phyloP scores from a whole-genome alignment of 2,329 filamentous ascomycete species.

The Aspergillus sp. region DNA sequence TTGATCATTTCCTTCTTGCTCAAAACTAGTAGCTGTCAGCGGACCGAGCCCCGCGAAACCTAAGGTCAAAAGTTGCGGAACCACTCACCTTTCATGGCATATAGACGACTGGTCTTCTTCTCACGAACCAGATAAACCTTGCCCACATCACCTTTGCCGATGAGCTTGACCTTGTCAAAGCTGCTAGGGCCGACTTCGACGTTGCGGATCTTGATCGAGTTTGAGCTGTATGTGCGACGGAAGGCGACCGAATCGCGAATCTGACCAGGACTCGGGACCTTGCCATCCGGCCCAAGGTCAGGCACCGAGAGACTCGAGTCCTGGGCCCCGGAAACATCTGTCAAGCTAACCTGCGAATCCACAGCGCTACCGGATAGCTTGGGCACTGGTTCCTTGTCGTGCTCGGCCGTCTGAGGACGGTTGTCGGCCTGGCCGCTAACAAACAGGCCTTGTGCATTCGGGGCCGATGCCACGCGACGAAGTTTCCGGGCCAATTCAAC shows the following conservation, averaged over 20 bases:
- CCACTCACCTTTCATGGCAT: conserved; percentile 91
- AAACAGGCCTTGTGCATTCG: conserved; percentile 93
- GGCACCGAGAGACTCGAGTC: conserved; percentile 24
- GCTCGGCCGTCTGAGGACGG: conserved; percentile 75
- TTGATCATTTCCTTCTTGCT: conserved; percentile 99
- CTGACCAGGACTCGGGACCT: conserved; percentile 61
- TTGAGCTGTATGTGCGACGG: conserved; percentile 93
- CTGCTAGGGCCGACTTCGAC: conserved; percentile 92
- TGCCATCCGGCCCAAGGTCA: conserved; percentile 46
- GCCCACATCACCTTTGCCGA: conserved; percentile 96
- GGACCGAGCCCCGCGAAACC: neutral
- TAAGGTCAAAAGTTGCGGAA: neutral
- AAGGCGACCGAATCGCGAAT: conserved; percentile 66
- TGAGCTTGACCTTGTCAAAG: conserved; percentile 99
- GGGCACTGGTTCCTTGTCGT: conserved; percentile 72
- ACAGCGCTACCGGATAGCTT: conserved; percentile 47
- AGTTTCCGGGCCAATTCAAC: conserved; percentile 91
- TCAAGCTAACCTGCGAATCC: conserved; percentile 48
- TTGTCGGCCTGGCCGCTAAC: conserved; percentile 53
- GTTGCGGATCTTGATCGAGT: conserved; percentile 96
- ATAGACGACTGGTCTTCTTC: conserved; percentile 92
- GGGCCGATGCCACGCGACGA: conserved; percentile 88
- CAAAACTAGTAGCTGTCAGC: conserved; percentile 59
- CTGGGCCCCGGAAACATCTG: conserved; percentile 36
- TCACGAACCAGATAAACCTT: conserved; percentile 97